Conservation (phyloP, 495 filamentous ascomycete species). For the Cenococcum geophilum region DNA sequence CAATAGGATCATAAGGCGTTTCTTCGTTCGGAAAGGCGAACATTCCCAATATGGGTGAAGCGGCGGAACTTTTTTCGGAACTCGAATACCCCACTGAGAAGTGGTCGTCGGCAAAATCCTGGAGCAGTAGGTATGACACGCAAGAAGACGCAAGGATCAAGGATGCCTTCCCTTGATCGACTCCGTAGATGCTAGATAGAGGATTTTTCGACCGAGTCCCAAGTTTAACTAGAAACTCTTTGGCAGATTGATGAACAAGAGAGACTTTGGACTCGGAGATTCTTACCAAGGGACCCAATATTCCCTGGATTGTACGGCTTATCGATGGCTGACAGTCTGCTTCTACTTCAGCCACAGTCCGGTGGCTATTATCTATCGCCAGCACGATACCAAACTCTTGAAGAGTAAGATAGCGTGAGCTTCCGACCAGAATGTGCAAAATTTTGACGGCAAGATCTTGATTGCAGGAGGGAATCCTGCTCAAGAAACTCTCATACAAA, state of each 20-base stretch:
- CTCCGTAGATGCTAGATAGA: neutral
- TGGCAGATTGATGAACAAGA: slow-evolving; percentile 21
- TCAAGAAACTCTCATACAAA: slow-evolving; percentile 12
- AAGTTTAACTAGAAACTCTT: slow-evolving; percentile 15
- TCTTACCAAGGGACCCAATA: slow-evolving; percentile 16
- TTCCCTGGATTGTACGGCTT: neutral
- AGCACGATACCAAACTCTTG: slow-evolving; percentile 12
- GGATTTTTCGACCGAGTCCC: slow-evolving; percentile 3
- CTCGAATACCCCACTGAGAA: neutral
- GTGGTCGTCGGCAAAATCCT: slow-evolving; percentile 14
- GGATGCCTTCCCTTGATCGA: neutral
- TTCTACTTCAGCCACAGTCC: slow-evolving; percentile 2
- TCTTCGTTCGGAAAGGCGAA: neutral
- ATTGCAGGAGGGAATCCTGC: slow-evolving; percentile 1
- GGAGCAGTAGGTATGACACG: slow-evolving; percentile 14
- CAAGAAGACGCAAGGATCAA: slow-evolving; percentile 11
- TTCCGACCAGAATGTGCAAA: slow-evolving; percentile 14
- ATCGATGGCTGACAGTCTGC: slow-evolving; percentile 6
- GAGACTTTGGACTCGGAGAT: slow-evolving; percentile 14
- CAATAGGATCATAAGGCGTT: neutral
- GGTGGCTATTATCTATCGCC: slow-evolving; percentile 14
- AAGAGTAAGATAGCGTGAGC: slow-evolving; percentile 16
- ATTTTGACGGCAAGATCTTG: slow-evolving; percentile 11
- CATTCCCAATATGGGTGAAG: slow-evolving; percentile 1
- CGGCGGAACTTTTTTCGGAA: slow-evolving; percentile 1